phyloP scores from a whole-genome alignment of 495 filamentous ascomycete genomes.

The Penicillium fimorum region DNA sequence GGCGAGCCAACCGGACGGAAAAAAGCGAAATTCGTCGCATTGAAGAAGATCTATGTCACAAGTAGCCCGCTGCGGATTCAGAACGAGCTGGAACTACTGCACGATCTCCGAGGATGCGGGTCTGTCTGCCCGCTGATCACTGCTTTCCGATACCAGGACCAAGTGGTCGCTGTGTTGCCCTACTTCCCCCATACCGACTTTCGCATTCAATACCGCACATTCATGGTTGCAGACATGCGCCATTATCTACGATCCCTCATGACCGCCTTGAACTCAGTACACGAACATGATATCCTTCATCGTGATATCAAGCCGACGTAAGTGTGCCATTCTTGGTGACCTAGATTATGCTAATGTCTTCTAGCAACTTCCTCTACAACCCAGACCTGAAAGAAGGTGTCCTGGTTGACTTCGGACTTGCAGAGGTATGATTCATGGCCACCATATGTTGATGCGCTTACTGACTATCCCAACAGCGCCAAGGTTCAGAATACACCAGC shows the following conservation, averaged over 20 bases:
- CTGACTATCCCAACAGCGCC: constrained; percentile 29
- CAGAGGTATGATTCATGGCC: constrained; percentile 54
- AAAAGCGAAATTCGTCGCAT: constrained; percentile 77
- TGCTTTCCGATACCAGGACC: constrained; percentile 88
- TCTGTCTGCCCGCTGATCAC: constrained; percentile 95
- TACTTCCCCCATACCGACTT: constrained; percentile 97
- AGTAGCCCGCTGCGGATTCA: constrained; percentile 89
- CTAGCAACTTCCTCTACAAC: constrained; percentile 91
- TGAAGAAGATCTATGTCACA: constrained; percentile 99
- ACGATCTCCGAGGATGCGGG: constrained; percentile 76
- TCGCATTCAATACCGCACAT: constrained; percentile 86
- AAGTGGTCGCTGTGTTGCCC: constrained; percentile 91
- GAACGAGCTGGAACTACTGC: constrained; percentile 95
- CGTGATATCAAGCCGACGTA: constrained; percentile 98
- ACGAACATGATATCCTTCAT: constrained; percentile 80
- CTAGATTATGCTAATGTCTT: constrained; percentile 15
- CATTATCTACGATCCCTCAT: constrained; percentile 90
- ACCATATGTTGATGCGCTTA: neutral
- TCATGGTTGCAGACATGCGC: constrained; percentile 79
- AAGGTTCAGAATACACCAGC: constrained; percentile 43
- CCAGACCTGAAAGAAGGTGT: constrained; percentile 77
- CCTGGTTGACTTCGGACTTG: constrained; percentile 93
- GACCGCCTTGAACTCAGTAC: constrained; percentile 77
- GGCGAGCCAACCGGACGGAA: constrained; percentile 33
- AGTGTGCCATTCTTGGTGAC: constrained; percentile 12